Evolutionary conservation across 2,329 filamentous ascomycete genomes (phyloP).

Genomic region (Penicillium expansum): DNA sequence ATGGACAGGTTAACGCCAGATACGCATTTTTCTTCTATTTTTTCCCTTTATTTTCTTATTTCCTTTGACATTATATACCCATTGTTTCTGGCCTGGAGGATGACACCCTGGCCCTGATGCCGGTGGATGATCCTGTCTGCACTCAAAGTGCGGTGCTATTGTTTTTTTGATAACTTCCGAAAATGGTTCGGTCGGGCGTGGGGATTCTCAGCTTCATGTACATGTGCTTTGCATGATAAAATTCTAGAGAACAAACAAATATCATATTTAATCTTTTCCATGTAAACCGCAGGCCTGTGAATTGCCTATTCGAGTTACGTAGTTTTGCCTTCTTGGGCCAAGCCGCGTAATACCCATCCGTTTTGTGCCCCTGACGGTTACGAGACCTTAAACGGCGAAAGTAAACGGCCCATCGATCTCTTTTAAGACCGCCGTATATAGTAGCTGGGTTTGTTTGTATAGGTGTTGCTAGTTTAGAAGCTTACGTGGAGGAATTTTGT

Average conservation of each 20-base stretch:
- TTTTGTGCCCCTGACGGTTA: no score
- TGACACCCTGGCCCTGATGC: background rate
- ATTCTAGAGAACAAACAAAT: background rate
- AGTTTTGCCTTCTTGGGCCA: no score
- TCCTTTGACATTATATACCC: slow-evolving; percentile 16
- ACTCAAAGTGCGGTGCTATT: slow-evolving; percentile 1
- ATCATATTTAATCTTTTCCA: background rate
- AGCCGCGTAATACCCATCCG: no score
- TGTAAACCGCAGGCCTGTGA: background rate
- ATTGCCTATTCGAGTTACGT: background rate
- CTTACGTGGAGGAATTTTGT: no score
- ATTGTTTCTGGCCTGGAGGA: slow-evolving; percentile 11
- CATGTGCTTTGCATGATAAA: background rate
- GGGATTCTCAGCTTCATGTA: slow-evolving; percentile 1
- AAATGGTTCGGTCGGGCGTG: slow-evolving; percentile 5
- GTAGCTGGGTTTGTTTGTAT: no score
- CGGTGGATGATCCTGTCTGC: background rate
- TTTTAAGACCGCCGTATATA: no score
- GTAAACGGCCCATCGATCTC: no score
- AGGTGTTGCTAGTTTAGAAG: no score
- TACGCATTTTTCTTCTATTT: slow-evolving; percentile 3
- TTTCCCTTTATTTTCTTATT: slow-evolving; percentile 1
- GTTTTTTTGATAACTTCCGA: slow-evolving; percentile 2
- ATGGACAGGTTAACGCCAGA: background rate
- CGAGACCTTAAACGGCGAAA: no score